phyloP scores from a whole-genome alignment of 2,329 filamentous ascomycete genomes.

The Zymoseptoria crescenta region DNA sequence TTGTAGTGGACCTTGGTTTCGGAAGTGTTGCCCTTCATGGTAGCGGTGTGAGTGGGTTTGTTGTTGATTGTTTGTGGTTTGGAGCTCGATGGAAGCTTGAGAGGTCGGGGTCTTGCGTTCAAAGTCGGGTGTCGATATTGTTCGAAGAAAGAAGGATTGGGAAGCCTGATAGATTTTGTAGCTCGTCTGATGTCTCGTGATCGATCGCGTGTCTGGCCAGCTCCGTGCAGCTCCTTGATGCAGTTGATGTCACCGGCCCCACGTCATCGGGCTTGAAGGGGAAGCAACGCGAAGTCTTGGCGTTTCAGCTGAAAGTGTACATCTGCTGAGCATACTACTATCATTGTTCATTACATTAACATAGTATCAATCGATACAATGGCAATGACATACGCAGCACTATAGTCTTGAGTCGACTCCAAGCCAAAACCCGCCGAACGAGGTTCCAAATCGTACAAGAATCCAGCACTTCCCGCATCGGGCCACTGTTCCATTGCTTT shows the following conservation, averaged over 20 bases:
- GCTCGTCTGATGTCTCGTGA: constrained; percentile 4
- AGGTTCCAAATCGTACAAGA: background rate
- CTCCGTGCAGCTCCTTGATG: background rate
- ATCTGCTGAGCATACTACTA: too few relatives aligned
- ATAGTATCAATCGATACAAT: too few relatives aligned
- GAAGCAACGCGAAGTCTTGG: background rate
- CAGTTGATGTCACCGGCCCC: background rate
- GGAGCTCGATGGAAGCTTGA: background rate
- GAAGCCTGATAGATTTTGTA: constrained; percentile 5
- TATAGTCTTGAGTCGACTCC: too few relatives aligned
- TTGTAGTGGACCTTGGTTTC: constrained; percentile 80
- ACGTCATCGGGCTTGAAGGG: background rate
- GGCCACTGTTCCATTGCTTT: background rate
- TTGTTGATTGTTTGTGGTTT: background rate
- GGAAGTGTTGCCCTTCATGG: constrained; percentile 55
- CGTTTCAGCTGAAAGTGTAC: background rate
- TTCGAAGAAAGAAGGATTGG: constrained; percentile 4
- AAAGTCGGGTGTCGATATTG: background rate
- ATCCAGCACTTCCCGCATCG: background rate
- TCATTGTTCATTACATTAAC: too few relatives aligned
- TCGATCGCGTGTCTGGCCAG: background rate
- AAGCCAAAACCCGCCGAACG: too few relatives aligned
- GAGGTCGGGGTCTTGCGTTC: background rate
- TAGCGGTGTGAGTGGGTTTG: constrained; percentile 9
- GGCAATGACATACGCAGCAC: too few relatives aligned